A percentile compares a stretch with the other conserved stretches of the same genome.
Conservation (phyloP, 2,329 filamentous ascomycete genomes). For the Ophiostoma himal-ulmi region DNA sequence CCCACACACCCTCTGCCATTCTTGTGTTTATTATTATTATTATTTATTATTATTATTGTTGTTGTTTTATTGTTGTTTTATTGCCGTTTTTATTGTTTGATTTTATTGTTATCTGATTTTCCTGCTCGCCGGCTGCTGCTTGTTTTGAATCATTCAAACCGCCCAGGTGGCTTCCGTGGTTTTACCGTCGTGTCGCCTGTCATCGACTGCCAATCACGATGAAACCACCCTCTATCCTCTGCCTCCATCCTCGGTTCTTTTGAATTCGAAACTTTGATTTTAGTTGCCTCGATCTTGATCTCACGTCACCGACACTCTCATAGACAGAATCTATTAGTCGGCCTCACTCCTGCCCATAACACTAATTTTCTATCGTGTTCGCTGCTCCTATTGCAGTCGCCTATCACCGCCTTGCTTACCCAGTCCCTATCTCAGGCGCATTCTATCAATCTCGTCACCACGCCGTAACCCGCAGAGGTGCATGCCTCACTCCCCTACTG, state of each 20-base stretch:
- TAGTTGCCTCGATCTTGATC: too few species aligned
- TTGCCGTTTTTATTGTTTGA: not conserved
- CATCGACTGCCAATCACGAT: too few species aligned
- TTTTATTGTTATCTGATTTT: too few species aligned
- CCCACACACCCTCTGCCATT: slow-evolving; percentile 7
- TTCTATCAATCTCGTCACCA: not conserved
- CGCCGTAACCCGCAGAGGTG: not conserved
- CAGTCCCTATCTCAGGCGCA: not conserved
- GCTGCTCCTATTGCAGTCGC: not conserved
- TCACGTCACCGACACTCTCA: not conserved
- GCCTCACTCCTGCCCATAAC: not conserved
- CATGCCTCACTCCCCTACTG: not conserved
- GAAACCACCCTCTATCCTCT: too few species aligned
- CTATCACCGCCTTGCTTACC: not conserved
- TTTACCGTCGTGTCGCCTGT: too few species aligned
- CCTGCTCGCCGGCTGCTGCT: too few species aligned
- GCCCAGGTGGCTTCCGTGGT: too few species aligned
- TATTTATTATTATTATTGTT: not conserved
- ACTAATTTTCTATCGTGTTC: not conserved
- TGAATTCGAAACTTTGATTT: too few species aligned
- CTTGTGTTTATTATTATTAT: not conserved
- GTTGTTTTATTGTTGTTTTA: not conserved
- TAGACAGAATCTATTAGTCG: not conserved
- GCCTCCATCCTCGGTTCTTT: too few species aligned
- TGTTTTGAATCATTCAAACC: too few species aligned